Evolutionary conservation across 345 rosid species (phyloP).

Genomic region (Hypericum perforatum): DNA sequence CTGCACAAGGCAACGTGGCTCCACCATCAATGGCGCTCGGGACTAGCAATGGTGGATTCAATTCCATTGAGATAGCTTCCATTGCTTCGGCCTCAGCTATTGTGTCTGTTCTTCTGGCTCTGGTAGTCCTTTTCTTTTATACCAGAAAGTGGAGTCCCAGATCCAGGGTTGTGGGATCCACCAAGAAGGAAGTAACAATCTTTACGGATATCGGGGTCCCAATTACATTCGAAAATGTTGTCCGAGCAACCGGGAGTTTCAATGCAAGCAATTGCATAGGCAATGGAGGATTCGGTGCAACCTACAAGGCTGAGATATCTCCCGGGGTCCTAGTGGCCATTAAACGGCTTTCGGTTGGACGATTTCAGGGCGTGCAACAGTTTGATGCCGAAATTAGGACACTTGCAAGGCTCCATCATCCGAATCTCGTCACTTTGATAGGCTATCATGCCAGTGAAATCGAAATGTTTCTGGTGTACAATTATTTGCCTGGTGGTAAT

Average conservation of each 20-base stretch:
- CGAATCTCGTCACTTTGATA: conserved; percentile 43
- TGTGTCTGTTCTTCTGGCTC: conserved; percentile 41
- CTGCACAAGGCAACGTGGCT: conserved; percentile 10
- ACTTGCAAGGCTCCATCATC: conserved; percentile 43
- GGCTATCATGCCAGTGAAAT: conserved; percentile 56
- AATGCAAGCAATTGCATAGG: conserved; percentile 46
- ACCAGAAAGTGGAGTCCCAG: conserved; percentile 29
- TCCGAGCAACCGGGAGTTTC: conserved; percentile 45
- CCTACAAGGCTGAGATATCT: conserved; percentile 44
- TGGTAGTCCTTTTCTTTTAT: conserved; percentile 36
- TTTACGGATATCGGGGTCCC: conserved; percentile 34
- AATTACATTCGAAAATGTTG: conserved; percentile 43
- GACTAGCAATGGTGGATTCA: conserved; percentile 22
- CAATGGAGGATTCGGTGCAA: conserved; percentile 56
- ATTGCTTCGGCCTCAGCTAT: conserved; percentile 52
- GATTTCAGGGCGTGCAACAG: conserved; percentile 54
- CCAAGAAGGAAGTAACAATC: conserved; percentile 33
- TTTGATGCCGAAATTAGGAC: conserved; percentile 51
- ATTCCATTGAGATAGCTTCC: conserved; percentile 50
- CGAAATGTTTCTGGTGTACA: conserved; percentile 57
- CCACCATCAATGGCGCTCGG: conserved; percentile 15
- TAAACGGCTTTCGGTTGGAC: conserved; percentile 48
- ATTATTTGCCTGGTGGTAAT: conserved; percentile 58
- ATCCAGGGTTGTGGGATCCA: conserved; percentile 26
- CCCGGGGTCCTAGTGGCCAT: conserved; percentile 36